Evolutionary conservation across 805 yeast genomes (phyloP), one percentile per base, ranked within the genome.

Genomic region (Monosporozyma siamensis): DNA sequence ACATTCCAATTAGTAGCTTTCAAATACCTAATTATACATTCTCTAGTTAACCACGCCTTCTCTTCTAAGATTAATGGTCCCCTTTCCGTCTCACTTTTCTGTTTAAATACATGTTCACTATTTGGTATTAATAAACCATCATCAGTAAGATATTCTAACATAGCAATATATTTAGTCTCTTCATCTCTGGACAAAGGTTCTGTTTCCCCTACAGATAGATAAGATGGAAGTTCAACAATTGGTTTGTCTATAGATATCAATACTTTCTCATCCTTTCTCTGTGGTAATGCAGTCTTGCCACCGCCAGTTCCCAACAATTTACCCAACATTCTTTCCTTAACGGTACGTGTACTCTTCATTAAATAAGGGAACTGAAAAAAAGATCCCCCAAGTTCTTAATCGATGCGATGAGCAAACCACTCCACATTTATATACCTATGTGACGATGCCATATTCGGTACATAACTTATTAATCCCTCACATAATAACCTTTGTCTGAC

Each of bases 1-100:
- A 71, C 71, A 24, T 74, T 71, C 98, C 98, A 92, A 61, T 87
- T 90, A 20, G 96, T 83, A 20, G 98, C 99, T 43, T 97, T 74
- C 43, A 90, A 67, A 60, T 92, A 92, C 59, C 99, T 75, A 54
- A 87, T 64, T 44, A 92, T 70, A 59, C 98, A 92, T 61, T 92
- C 98, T 53, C 82, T 74, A 2, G 97, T 84, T 43, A 92, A 69
- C 98, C 98, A 92, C 0, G 95, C 81, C 61, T 78, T 82, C 62
- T 92, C 98, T 36, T 67, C 66, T 17, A 58, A 67, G 0, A 56
- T 40, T 21, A 61, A 42, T 14, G 62, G 44, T 40, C 62, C 60
- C n/a, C 61, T 61, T 1, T 61, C 40, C 17, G 12, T 17, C 8
- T 8, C 2, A n/a, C 15, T n/a, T 9, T 11, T 15, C 8, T 29